Evolutionary conservation across 1,139 yeast species (phyloP), one percentile per base, ranked within the genome.

Genomic region (Pichia sp.): DNA sequence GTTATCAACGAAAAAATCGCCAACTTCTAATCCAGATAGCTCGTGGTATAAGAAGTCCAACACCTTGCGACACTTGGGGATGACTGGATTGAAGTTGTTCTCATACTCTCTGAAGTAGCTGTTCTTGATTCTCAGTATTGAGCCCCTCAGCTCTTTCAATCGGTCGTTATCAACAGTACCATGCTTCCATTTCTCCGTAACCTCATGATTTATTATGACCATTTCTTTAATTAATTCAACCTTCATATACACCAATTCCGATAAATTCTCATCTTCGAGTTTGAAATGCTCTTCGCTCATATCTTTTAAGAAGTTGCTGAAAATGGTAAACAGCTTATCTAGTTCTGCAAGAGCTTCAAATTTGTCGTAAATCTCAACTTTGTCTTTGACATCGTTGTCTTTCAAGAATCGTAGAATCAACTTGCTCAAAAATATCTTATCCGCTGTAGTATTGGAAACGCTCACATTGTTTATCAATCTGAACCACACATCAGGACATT

Each of bases 381-480:
- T 19, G 18, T 48, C 51, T 22, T 48, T 46, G 13, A 54, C 52
- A 28, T 61, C 58, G 19, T 58, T 53, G 6, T 45, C 45, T 19
- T 51, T 10, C 1, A 61, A 22, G 46, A 49, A 59, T 13, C 46
- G 44, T 10, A 60, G 16, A 22, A 57, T 50, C 18, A 62, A 31
- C 52, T 55, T 55, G 10, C 51, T 41, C 41, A 56, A 47, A 21
- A 53, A 46, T 4, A 36, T 55, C 18, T 54, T 36, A 12, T 45
- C 46, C 21, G 49, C 44, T n/a, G 55, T 26, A 3, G 45, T 39
- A 37, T 44, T 34, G 8, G 13, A 21, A 4, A 42, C 19, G 3
- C 22, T 23, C 12, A 62, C 19, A 36, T 55, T 57, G 39, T 53
- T 52, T 8, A 63, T 51, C 3, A 60, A 47, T 18, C 61, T 52